phyloP scores from a whole-genome alignment of 2,329 filamentous ascomycete species.

The Trichoderma aggressivum region DNA sequence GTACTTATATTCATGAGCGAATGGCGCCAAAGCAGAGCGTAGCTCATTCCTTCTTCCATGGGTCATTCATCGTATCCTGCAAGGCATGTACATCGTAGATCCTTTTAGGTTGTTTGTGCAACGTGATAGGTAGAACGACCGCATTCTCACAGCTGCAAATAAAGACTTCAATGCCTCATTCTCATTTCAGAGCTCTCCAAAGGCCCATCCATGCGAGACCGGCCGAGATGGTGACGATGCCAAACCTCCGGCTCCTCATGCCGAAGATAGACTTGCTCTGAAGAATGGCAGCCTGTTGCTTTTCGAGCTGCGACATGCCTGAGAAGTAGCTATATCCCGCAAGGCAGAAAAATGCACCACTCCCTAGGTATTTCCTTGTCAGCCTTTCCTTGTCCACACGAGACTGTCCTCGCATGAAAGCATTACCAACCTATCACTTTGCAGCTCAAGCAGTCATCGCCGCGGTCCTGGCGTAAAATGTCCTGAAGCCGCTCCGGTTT shows the following conservation, averaged over 20 bases:
- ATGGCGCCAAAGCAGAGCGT: background rate
- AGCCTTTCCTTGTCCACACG: background rate
- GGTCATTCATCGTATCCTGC: background rate
- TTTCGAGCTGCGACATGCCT: slow-evolving; percentile 67
- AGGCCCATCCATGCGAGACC: slow-evolving; percentile 67
- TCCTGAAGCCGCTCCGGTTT: slow-evolving; percentile 60
- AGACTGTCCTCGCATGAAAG: background rate
- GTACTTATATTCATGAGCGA: background rate
- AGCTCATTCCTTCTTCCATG: background rate
- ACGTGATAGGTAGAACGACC: background rate
- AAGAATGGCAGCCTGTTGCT: slow-evolving; percentile 63
- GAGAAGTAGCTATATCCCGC: slow-evolving; percentile 75
- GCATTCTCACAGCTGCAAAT: no score
- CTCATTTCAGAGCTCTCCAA: slow-evolving; percentile 61
- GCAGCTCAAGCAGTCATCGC: slow-evolving; percentile 68
- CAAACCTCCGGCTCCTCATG: slow-evolving; percentile 65
- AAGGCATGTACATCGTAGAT: background rate
- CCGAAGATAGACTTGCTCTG: slow-evolving; percentile 68
- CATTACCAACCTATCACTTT: slow-evolving; percentile 61
- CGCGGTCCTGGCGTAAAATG: slow-evolving; percentile 53
- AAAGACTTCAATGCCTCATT: background rate
- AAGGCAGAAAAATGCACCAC: slow-evolving; percentile 70
- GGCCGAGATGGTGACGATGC: slow-evolving; percentile 65
- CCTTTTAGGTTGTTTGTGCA: background rate
- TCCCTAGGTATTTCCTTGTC: slow-evolving; percentile 52